A percentile compares a stretch with the other conserved stretches of the same genome.
Conservation (phyloP, 148 eudicot species). For the Dysphania ambrosioides region DNA sequence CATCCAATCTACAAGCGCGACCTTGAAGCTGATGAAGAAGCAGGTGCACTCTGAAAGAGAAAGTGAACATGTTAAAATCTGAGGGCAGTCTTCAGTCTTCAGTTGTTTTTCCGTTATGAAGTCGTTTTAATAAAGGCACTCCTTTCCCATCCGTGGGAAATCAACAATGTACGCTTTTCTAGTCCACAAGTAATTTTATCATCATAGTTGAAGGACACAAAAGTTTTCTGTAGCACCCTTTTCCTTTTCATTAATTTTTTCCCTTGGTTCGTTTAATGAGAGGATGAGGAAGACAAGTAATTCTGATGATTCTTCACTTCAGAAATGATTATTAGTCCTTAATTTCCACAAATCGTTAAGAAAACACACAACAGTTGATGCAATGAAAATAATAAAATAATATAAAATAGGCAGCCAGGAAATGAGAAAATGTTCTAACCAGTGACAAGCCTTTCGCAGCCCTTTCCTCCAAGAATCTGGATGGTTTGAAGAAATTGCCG, state of each 20-base stretch:
- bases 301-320: neutral
- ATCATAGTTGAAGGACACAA: conserved; percentile 1
- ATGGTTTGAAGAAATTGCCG: conserved; percentile 78
- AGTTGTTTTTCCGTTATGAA: too few relatives aligned
- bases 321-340: neutral
- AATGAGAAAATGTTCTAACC: conserved; percentile 41
- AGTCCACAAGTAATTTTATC: neutral
- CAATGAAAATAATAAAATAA: too few relatives aligned
- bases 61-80: conserved; percentile 1
- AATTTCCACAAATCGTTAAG: too few relatives aligned
- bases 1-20: conserved; percentile 52
- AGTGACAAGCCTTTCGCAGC: conserved; percentile 67
- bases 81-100: too few relatives aligned
- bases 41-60: conserved; percentile 71
- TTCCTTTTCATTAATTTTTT: too few relatives aligned
- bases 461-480: conserved; percentile 85
- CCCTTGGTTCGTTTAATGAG: neutral
- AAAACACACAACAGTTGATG: too few relatives aligned
- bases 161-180: too few relatives aligned
- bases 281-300: neutral
- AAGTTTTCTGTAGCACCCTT: neutral
- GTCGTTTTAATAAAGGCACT: too few relatives aligned
- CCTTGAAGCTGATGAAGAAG: conserved; percentile 47
- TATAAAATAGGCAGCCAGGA: neutral
- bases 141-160: too few relatives aligned